Evolutionary conservation across 1,139 yeast species (phyloP), one percentile per base, ranked within the genome.

Genomic region (Petasospora rhodanensis): DNA sequence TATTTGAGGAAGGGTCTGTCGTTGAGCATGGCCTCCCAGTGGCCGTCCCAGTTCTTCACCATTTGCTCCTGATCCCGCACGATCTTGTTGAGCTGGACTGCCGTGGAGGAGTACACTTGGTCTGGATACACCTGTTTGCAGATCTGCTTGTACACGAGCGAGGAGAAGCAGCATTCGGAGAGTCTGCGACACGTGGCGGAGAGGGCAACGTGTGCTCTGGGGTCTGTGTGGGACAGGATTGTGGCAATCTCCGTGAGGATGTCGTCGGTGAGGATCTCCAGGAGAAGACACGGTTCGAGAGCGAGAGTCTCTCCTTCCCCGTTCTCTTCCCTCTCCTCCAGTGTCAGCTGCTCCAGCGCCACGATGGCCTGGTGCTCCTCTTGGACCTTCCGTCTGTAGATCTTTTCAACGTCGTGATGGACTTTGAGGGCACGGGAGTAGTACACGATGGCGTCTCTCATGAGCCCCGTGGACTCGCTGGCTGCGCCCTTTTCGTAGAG

Each of bases 361-460:
- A 17, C 32, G 24, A 52, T 29, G 22, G 42, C 26, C 25, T 47
- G 38, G 42, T 53, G 45, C 34, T 61, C 62, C 6, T 50, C 54
- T 10, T 47, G 56, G 1, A 66, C 49, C 45, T 70, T 73, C 39
- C 72, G 70, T 18, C 95, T 64, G 54, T 85, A 85, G 16, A 75
- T 57, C 38, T 70, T 60, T 50, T 87, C 96, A 6, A 86, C 87
- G 34, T 68, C 69, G 5, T 74, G 80, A 54, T 82, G 76, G 20
- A 76, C 44, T 55, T 68, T 77, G 54, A 79, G 73, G 1, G 96
- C 95, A 42, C 69, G 68, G 38, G 95, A 64, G 59, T 87, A 87
- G 42, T 62, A 68, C 26, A 66, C 72, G 22, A 85, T 77, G 0
- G 96, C 96, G 50, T 86, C 96, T 5, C 84, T 69, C 73, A 87